Evolutionary conservation across 192 early-diverging fungal species (phyloP), one percentile per base, ranked within the genome.

Genomic region (Allomyces arbusculus): DNA sequence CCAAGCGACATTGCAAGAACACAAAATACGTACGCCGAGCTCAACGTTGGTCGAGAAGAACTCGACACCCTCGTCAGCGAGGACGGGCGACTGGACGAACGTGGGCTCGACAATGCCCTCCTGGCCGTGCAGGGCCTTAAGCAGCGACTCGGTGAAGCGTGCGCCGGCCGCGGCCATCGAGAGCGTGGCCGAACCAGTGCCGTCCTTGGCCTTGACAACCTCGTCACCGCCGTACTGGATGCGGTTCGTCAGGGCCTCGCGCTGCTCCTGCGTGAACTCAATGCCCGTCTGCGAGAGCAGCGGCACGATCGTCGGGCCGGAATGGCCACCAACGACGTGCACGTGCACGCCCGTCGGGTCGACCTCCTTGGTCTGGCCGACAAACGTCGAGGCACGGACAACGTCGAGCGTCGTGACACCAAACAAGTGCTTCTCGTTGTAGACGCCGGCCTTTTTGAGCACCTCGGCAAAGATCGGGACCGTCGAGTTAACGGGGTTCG

Each of bases 141-240:
- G 82, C 61, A 97, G 77, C 44, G 91, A 89, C 77, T 89, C 79
- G 67, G 88, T 82, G 77, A 97, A 97, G 62, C 90, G 81, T 40
- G 89, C 86, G 64, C 86, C 88, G 66, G 88, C 86, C 65, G 82
- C 86, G 44, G 89, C 88, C 91, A 91, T 91, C 58, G 88, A 90
- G 65, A 92, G 82, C 23, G 89, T 92, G 64, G 90, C 89, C 28
- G 86, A 88, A 20, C 88, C 91, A 50, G 87, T 84, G 64, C 93
- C 95, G 79, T 92, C 87, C 86, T 97, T 97, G 72, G 94, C 94
- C 85, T 94, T 89, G 73, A 97, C 91, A 40, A 97, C 94, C 77
- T 97, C 94, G 73, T 97, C 94, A 72, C 94, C 94, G 72, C 90
- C 94, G 74, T 86, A 95, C 80, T 97, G 94, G 75, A 97, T 97